Percentiles rank a stretch among this genome's conserved stretches.
Conservation (phyloP, 768 basidiomycete genomes). For the Leccinum olivaceopallidum region DNA sequence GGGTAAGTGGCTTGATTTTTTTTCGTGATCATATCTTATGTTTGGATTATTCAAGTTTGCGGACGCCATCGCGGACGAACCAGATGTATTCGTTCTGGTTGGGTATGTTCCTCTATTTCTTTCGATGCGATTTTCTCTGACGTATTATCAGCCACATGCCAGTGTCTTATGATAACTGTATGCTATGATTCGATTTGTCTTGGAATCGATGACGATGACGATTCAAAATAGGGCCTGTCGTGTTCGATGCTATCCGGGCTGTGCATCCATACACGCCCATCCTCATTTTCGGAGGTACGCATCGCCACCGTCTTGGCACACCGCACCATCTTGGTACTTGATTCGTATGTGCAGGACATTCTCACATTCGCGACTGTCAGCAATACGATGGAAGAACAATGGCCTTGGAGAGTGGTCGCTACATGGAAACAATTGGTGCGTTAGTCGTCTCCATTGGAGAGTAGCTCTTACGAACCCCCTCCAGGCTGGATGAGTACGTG, state of each 20-base stretch:
- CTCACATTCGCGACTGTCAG: conserved; percentile 28
- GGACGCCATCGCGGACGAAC: conserved; percentile 76
- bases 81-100: conserved; percentile 76
- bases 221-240: conserved; percentile 54
- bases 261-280: conserved; percentile 77
- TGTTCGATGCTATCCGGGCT: conserved; percentile 73
- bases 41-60: conserved; percentile 50
- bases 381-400: conserved; percentile 26
- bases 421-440: conserved; percentile 90
- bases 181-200: conserved; percentile 14
- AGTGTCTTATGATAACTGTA: conserved; percentile 65
- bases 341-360: conserved; percentile 48
- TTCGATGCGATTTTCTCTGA: not conserved
- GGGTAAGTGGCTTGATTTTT: conserved; percentile 47
- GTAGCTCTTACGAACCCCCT: not conserved
- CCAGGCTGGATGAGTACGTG: conserved; percentile 63
- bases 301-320: not conserved
- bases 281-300: conserved; percentile 72
- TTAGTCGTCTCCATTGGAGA: not conserved
- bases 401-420: conserved; percentile 80
- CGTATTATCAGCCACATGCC: conserved; percentile 75
- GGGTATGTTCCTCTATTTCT: conserved; percentile 43
- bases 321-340: not conserved
- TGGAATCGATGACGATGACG: not conserved
- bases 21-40: not conserved